A percentile compares a stretch with the other conserved stretches of the same genome.
These are phyloP conservation scores for Kewa caespitosa DNA, from an alignment of 179 eudicot species.

Conservation along the genomic window DNA sequence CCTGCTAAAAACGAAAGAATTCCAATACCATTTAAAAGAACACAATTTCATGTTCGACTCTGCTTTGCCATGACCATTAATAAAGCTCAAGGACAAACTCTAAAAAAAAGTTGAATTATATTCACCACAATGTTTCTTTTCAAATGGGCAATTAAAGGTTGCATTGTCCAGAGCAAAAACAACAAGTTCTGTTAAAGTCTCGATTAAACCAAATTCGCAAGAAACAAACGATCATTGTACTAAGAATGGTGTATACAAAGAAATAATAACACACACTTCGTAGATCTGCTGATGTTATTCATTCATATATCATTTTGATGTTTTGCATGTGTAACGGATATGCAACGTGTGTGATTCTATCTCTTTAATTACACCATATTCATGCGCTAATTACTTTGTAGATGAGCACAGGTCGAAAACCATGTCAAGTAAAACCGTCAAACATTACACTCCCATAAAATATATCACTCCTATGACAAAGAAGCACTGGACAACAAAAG, in stretches of 20 bases:
- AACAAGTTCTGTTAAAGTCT: neutral
- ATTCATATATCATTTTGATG: too few species aligned
- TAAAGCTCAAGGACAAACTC: neutral
- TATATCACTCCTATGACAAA: too few species aligned
- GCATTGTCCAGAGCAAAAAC: neutral
- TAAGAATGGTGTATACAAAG: neutral
- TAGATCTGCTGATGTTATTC: too few species aligned
- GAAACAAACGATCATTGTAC: neutral
- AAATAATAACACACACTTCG: neutral
- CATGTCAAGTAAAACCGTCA: too few species aligned
- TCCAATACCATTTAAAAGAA: neutral
- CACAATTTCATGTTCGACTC: neutral
- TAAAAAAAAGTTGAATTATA: neutral
- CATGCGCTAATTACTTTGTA: too few species aligned
- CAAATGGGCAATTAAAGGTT: constrained; percentile 1
- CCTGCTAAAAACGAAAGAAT: neutral
- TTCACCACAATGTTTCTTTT: neutral
- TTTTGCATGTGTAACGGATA: neutral
- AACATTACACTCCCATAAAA: too few species aligned
- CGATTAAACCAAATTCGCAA: neutral
- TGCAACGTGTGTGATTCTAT: too few species aligned
- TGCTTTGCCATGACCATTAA: neutral
- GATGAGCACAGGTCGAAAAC: too few species aligned
- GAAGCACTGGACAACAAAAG: too few species aligned
- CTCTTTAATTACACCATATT: too few species aligned